Evolutionary conservation across 1,284 basidiomycete species (phyloP).

Genomic region (Coniophora puteana): DNA sequence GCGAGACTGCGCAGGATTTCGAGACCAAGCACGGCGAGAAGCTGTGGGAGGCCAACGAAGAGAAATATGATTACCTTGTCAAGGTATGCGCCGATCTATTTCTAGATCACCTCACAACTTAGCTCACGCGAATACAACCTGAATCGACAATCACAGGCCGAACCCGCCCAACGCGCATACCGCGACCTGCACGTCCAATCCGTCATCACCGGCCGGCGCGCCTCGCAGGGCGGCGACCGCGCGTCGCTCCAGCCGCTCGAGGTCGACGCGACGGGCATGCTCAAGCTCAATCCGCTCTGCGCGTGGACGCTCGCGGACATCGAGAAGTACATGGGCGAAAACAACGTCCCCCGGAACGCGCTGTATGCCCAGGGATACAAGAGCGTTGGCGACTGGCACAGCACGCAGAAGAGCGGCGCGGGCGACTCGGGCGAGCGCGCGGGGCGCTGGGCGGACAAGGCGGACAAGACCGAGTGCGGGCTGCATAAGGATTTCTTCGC

Average conservation of each 20-base stretch:
- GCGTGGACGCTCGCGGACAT: conserved; percentile 88
- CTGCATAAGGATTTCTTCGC: conserved; percentile 85
- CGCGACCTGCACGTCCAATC: conserved; percentile 76
- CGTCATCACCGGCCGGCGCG: conserved; percentile 92
- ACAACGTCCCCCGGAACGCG: conserved; percentile 88
- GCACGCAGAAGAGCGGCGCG: conserved; percentile 70
- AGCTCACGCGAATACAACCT: neutral
- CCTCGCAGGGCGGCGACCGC: conserved; percentile 89
- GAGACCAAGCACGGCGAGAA: conserved; percentile 78
- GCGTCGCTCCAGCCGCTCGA: conserved; percentile 84
- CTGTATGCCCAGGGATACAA: conserved; percentile 90
- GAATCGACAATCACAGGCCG: conserved; percentile 56
- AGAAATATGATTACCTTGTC: conserved; percentile 88
- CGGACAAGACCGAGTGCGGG: conserved; percentile 93
- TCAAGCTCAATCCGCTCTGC: conserved; percentile 95
- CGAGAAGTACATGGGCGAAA: conserved; percentile 80
- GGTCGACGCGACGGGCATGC: conserved; percentile 86
- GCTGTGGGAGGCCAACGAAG: conserved; percentile 90
- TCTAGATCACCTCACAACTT: conserved; percentile 5
- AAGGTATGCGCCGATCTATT: conserved; percentile 60
- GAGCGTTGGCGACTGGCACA: conserved; percentile 97
- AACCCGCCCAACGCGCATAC: conserved; percentile 91
- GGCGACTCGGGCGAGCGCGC: conserved; percentile 81
- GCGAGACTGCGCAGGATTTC: conserved; percentile 71
- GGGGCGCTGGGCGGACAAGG: conserved; percentile 88